Evolutionary conservation across 208 protist species (phyloP).

Genomic region (Porcisia deanei): DNA sequence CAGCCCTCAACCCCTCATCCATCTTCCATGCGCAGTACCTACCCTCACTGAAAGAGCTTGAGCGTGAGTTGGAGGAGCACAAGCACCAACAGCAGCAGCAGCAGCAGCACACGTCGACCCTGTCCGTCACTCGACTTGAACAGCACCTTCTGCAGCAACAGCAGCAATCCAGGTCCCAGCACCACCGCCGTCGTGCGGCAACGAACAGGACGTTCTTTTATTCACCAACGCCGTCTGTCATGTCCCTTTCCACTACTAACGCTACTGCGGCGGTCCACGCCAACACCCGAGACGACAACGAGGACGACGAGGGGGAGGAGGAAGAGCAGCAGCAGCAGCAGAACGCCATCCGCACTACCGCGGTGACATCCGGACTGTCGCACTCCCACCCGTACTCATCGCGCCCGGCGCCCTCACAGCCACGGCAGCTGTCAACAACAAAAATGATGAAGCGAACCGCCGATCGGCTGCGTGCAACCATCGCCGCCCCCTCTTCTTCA

Average conservation of each 20-base stretch:
- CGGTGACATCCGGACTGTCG: background rate
- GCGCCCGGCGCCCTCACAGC: slow-evolving; percentile 4
- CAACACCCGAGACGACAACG: background rate
- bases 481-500: background rate
- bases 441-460: slow-evolving; percentile 24
- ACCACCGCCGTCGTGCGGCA: slow-evolving; percentile 14
- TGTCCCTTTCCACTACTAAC: slow-evolving; percentile 9
- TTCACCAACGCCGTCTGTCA: slow-evolving; percentile 21
- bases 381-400: slow-evolving; percentile 15
- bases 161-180: slow-evolving; percentile 7
- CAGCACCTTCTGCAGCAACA: slow-evolving; percentile 23
- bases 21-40: slow-evolving; percentile 37
- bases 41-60: slow-evolving; percentile 40
- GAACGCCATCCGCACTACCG: background rate
- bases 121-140: slow-evolving; percentile 29
- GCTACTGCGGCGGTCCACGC: slow-evolving; percentile 13
- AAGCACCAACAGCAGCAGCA: slow-evolving; percentile 28
- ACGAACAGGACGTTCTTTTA: slow-evolving; percentile 28
- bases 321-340: background rate
- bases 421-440: slow-evolving; percentile 13
- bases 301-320: slow-evolving; percentile 3
- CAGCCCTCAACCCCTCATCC: slow-evolving; percentile 1
- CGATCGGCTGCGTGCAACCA: slow-evolving; percentile 13
- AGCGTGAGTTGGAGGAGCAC: slow-evolving; percentile 24
- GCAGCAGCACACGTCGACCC: slow-evolving; percentile 5